phyloP scores from a whole-genome alignment of 2,329 filamentous ascomycete genomes.

The Pseudogymnoascus sp. region DNA sequence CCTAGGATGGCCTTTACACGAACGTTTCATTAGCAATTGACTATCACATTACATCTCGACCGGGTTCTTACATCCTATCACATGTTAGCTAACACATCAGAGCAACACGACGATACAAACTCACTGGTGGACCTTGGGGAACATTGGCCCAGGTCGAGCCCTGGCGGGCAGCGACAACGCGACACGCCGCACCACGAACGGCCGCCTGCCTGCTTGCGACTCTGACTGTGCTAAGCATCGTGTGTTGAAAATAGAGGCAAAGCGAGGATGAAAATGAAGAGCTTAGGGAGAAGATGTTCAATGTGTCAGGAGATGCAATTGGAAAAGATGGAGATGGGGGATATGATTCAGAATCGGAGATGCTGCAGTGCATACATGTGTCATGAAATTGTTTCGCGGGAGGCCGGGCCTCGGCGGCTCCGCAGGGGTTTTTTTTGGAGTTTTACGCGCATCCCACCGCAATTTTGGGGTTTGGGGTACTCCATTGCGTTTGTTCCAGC shows the following conservation, averaged over 20 bases:
- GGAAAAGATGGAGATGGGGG: neutral
- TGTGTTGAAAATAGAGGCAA: neutral
- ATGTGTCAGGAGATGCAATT: neutral
- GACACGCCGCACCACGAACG: conserved; percentile 18
- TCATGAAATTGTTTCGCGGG: neutral
- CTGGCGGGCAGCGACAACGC: conserved; percentile 21
- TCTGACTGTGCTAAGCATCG: conserved; percentile 50
- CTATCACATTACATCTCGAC: neutral
- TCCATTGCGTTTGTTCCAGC: neutral
- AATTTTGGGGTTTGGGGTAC: neutral
- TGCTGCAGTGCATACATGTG: neutral
- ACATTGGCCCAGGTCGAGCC: conserved; percentile 82
- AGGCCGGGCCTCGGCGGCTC: neutral
- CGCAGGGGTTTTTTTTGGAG: neutral
- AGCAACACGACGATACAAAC: conserved; percentile 30
- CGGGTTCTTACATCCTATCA: conserved; percentile 30
- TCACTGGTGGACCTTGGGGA: conserved; percentile 86
- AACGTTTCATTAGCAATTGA: conserved; percentile 23
- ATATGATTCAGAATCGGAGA: neutral
- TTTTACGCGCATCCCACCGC: neutral
- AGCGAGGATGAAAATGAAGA: neutral
- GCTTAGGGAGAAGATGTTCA: neutral
- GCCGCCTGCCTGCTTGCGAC: conserved; percentile 42
- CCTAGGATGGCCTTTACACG: conserved; percentile 63
- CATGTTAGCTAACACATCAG: conserved; percentile 12